Evolutionary conservation across 208 protist species (phyloP).

Genomic region (Leishmania braziliensis): DNA sequence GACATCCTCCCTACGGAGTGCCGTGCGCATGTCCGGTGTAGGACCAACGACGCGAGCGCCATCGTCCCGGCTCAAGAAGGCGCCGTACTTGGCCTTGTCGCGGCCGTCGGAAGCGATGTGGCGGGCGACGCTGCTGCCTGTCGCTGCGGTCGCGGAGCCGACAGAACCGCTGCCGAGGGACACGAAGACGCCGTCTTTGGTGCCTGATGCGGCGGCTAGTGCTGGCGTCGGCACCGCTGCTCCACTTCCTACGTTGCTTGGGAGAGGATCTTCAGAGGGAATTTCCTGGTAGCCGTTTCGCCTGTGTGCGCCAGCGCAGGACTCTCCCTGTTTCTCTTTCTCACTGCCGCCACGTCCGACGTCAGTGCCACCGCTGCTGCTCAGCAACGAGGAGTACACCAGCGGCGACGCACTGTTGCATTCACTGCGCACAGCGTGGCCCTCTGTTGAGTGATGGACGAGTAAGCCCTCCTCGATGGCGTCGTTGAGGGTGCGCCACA

Average conservation of each 20-base stretch:
- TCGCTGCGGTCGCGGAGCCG: neutral
- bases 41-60: slow-evolving; percentile 11
- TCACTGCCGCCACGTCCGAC: neutral
- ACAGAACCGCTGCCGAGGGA: neutral
- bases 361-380: neutral
- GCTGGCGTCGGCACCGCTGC: neutral
- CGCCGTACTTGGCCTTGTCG: slow-evolving; percentile 50
- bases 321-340: neutral
- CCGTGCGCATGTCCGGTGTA: slow-evolving; percentile 12
- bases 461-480: slow-evolving; percentile 19
- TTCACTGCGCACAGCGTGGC: neutral
- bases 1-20: slow-evolving; percentile 46
- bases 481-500: slow-evolving; percentile 68
- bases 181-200: neutral
- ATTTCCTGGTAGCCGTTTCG: slow-evolving; percentile 5
- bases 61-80: slow-evolving; percentile 33
- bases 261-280: slow-evolving; percentile 2
- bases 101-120: slow-evolving; percentile 11
- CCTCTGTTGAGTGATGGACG: slow-evolving; percentile 12
- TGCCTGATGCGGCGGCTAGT: neutral
- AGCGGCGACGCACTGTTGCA: neutral
- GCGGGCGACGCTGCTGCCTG: neutral
- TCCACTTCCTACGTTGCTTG: neutral
- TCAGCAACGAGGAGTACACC: slow-evolving; percentile 24
- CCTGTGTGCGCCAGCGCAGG: neutral